Evolutionary conservation across 2,329 filamentous ascomycete genomes (phyloP).

Genomic region (Cladosporium sphaerospermum): DNA sequence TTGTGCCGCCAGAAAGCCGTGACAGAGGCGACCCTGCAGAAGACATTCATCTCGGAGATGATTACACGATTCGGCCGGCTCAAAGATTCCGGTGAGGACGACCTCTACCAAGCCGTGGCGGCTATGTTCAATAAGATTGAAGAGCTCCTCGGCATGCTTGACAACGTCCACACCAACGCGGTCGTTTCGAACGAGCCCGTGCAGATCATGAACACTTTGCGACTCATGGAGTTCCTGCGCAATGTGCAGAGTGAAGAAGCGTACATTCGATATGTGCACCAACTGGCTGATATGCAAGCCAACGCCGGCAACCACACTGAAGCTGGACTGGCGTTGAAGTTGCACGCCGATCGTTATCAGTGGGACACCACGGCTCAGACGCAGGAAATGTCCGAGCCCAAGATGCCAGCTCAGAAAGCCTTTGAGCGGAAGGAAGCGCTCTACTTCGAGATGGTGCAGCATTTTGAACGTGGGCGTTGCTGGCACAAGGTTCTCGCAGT

Average conservation of each 20-base stretch:
- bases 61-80: slow-evolving; percentile 72
- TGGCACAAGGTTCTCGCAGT: slow-evolving; percentile 84
- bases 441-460: slow-evolving; percentile 90
- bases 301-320: slow-evolving; percentile 74
- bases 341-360: slow-evolving; percentile 88
- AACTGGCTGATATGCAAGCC: slow-evolving; percentile 72
- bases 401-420: slow-evolving; percentile 74
- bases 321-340: slow-evolving; percentile 77
- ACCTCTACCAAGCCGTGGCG: slow-evolving; percentile 67
- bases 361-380: slow-evolving; percentile 72
- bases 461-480: slow-evolving; percentile 89
- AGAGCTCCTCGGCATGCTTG: slow-evolving; percentile 82
- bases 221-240: slow-evolving; percentile 91
- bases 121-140: slow-evolving; percentile 79
- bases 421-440: slow-evolving; percentile 91
- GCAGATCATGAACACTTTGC: slow-evolving; percentile 78
- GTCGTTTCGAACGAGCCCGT: slow-evolving; percentile 59
- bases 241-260: slow-evolving; percentile 98
- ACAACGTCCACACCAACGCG: slow-evolving; percentile 78
- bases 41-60: slow-evolving; percentile 83
- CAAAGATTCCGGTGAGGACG: slow-evolving; percentile 60
- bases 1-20: slow-evolving; percentile 75
- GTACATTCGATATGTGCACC: slow-evolving; percentile 91
- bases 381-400: slow-evolving; percentile 62
- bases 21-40: slow-evolving; percentile 84